Evolutionary conservation across 345 rosid genomes (phyloP).

Genomic region (Eucalyptus regnans): DNA sequence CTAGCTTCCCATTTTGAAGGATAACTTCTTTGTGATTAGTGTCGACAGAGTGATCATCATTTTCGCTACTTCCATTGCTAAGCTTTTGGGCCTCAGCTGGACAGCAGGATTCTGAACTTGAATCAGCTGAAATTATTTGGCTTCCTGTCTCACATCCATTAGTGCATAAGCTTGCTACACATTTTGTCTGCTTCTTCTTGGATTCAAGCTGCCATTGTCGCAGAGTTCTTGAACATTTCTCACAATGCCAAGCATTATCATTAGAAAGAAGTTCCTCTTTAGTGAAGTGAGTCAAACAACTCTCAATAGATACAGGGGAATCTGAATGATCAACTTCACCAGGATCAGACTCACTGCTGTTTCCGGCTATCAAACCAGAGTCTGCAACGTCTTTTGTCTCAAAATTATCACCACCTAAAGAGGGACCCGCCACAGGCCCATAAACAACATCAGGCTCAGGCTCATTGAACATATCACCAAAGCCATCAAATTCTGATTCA

Average conservation of each 20-base stretch:
- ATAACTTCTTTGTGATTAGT: neutral
- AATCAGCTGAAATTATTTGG: neutral
- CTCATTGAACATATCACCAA: constrained; percentile 86
- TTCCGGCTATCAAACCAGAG: constrained; percentile 36
- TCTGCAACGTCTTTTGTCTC: constrained; percentile 22
- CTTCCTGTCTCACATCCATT: constrained; percentile 17
- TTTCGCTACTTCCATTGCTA: constrained; percentile 14
- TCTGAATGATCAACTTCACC: constrained; percentile 83
- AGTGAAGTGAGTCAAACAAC: constrained; percentile 77
- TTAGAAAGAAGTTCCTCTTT: constrained; percentile 75
- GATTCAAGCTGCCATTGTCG: constrained; percentile 10
- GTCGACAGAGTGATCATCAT: neutral
- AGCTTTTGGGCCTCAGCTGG: neutral
- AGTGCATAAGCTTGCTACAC: neutral
- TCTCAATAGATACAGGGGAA: constrained; percentile 85
- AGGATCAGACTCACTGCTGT: constrained; percentile 83
- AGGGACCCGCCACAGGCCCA: constrained; percentile 51
- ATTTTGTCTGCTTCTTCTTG: constrained; percentile 17
- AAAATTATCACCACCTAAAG: constrained; percentile 10
- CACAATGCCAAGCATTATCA: constrained; percentile 98
- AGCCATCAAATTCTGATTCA: constrained; percentile 60
- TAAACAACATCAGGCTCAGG: constrained; percentile 71
- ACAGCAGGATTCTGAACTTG: neutral
- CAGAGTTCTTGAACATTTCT: constrained; percentile 59
- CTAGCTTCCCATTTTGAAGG: neutral